These are phyloP conservation scores for Solanum sejunctum DNA, from an alignment of 257 asterid genomes.

Conservation along the genomic window DNA sequence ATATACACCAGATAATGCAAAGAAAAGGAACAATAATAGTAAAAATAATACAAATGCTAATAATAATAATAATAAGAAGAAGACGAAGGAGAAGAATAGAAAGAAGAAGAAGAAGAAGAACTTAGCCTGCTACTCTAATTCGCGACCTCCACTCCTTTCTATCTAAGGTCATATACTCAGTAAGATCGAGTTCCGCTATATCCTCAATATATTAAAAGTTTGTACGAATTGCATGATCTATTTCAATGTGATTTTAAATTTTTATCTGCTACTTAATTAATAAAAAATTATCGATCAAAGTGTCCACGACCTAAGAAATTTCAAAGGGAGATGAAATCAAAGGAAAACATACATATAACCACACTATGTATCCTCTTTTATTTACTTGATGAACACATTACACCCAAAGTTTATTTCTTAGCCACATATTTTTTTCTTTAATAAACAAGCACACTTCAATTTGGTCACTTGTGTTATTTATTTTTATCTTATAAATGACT, in stretches of 20 bases:
- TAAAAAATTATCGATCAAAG: no score
- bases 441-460: neutral
- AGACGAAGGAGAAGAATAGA: no score
- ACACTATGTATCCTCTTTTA: neutral
- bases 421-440: neutral
- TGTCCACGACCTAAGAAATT: no score
- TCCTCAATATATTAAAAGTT: neutral
- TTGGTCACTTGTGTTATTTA: neutral
- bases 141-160: no score
- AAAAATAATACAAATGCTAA: no score
- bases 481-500: neutral
- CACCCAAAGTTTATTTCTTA: neutral
- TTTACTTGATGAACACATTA: neutral
- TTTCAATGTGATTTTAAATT: neutral
- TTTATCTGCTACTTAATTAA: neutral
- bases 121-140: no score
- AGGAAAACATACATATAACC: neutral
- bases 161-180: no score
- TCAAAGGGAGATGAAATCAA: neutral
- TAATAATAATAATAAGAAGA: no score
- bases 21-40: no score
- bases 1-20: no score
- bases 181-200: no score
- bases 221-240: neutral
- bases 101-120: no score